A percentile compares a stretch with the other conserved stretches of the same genome.
These are phyloP conservation scores for Rhizomucor miehei DNA, from an alignment of 371 early-diverging fungal species.

Conservation along the genomic window DNA sequence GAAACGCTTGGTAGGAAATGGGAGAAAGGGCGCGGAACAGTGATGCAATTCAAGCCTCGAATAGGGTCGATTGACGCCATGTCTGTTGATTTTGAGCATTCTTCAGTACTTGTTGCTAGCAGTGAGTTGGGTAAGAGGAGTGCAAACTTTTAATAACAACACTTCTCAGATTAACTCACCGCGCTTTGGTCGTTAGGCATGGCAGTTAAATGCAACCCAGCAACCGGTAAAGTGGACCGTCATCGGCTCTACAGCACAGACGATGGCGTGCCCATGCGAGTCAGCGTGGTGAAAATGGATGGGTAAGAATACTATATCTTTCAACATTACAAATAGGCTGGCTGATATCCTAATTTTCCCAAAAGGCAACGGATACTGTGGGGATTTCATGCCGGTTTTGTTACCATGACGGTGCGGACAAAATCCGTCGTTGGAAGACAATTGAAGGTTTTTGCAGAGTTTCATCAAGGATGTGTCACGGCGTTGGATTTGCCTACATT, in stretches of 20 bases:
- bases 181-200: too few species aligned
- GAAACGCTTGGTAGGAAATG: constrained; percentile 32
- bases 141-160: too few species aligned
- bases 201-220: constrained; percentile 41
- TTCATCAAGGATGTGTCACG: constrained; percentile 40
- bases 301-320: too few species aligned
- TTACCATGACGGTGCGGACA: constrained; percentile 32
- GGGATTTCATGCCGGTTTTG: constrained; percentile 38
- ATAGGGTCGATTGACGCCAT: constrained; percentile 38
- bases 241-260: constrained; percentile 38
- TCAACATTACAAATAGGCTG: too few species aligned
- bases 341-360: background rate
- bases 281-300: constrained; percentile 33
- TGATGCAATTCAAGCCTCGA: constrained; percentile 39
- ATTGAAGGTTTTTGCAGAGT: constrained; percentile 34
- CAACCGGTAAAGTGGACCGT: constrained; percentile 42
- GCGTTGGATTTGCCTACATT: constrained; percentile 24
- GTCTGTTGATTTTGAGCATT: constrained; percentile 37
- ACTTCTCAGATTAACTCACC: too few species aligned
- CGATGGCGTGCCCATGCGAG: constrained; percentile 20
- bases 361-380: constrained; percentile 44
- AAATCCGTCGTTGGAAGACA: constrained; percentile 19
- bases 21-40: constrained; percentile 43
- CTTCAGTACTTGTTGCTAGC: constrained; percentile 36
- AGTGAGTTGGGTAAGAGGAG: constrained; percentile 30